Evolutionary conservation across 1,284 basidiomycete species (phyloP).

Genomic region (Pisolithus thermaeus): DNA sequence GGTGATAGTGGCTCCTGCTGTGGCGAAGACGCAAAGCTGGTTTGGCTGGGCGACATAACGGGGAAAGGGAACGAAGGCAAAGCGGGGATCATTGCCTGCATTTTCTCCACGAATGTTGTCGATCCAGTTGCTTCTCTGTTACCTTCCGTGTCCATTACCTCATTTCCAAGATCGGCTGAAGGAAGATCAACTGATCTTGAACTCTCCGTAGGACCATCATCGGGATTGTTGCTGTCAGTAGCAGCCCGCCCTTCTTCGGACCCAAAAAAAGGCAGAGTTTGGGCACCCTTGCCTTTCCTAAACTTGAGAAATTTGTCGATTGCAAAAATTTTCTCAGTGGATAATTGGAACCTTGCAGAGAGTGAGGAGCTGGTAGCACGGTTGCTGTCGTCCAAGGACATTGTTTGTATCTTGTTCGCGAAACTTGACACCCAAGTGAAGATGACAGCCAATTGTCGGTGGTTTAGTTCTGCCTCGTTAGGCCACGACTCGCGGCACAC

Average conservation of each 20-base stretch:
- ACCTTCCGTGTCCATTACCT: slow-evolving; percentile 8
- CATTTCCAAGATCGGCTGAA: slow-evolving; percentile 3
- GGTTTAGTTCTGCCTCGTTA: too few relatives aligned
- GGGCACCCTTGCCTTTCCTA: slow-evolving; percentile 11
- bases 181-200: slow-evolving; percentile 4
- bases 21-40: slow-evolving; percentile 6
- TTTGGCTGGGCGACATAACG: slow-evolving; percentile 13
- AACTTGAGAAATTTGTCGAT: slow-evolving; percentile 33
- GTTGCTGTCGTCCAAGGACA: neutral
- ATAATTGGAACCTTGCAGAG: slow-evolving; percentile 13
- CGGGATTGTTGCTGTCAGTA: too few relatives aligned
- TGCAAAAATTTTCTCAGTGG: slow-evolving; percentile 32
- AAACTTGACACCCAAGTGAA: too few relatives aligned
- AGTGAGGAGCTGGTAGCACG: neutral
- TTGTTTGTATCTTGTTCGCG: neutral
- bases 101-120: slow-evolving; percentile 34
- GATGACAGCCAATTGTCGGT: too few relatives aligned
- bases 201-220: slow-evolving; percentile 8
- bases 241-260: slow-evolving; percentile 8
- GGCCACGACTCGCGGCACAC: too few relatives aligned
- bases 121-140: slow-evolving; percentile 27
- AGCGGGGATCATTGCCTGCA: slow-evolving; percentile 37
- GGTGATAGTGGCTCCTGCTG: slow-evolving; percentile 24
- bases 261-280: slow-evolving; percentile 16
- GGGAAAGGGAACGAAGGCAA: slow-evolving; percentile 25